phyloP scores from a whole-genome alignment of 2,329 filamentous ascomycete species.

The Fusarium sp. region DNA sequence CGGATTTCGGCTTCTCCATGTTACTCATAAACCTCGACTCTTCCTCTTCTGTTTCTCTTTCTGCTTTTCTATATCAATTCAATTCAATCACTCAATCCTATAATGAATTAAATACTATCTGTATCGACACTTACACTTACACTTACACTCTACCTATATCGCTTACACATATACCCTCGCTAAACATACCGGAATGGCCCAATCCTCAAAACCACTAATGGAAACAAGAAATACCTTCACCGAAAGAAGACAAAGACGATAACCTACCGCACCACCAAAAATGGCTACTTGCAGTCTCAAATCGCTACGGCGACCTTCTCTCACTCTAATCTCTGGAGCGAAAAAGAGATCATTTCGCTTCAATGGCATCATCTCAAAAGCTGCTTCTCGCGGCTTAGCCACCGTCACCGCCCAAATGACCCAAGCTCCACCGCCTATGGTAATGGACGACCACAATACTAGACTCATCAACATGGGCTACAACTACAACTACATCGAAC shows the following conservation, averaged over 20 bases:
- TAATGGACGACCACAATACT: conserved; percentile 37
- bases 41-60: neutral
- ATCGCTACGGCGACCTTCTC: conserved; percentile 39
- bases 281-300: conserved; percentile 40
- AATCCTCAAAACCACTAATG: conserved; percentile 11
- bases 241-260: conserved; percentile 27
- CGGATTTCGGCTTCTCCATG: conserved; percentile 29
- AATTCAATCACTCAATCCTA: conserved; percentile 1
- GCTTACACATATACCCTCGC: neutral
- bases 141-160: neutral
- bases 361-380: conserved; percentile 29
- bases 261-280: conserved; percentile 5
- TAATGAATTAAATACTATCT: conserved; percentile 2
- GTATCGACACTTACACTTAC: neutral
- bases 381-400: conserved; percentile 29
- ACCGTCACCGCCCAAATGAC: conserved; percentile 32
- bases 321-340: conserved; percentile 28
- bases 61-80: neutral
- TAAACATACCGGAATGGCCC: conserved; percentile 24
- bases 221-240: conserved; percentile 17
- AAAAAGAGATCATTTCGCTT: conserved; percentile 20
- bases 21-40: conserved; percentile 19
- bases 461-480: conserved; percentile 40
- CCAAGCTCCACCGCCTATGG: conserved; percentile 16
- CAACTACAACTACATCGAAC: conserved; percentile 40